These are phyloP conservation scores for Emydomyces testavorans DNA, from an alignment of 2,329 filamentous ascomycete genomes.

Conservation along the genomic window DNA sequence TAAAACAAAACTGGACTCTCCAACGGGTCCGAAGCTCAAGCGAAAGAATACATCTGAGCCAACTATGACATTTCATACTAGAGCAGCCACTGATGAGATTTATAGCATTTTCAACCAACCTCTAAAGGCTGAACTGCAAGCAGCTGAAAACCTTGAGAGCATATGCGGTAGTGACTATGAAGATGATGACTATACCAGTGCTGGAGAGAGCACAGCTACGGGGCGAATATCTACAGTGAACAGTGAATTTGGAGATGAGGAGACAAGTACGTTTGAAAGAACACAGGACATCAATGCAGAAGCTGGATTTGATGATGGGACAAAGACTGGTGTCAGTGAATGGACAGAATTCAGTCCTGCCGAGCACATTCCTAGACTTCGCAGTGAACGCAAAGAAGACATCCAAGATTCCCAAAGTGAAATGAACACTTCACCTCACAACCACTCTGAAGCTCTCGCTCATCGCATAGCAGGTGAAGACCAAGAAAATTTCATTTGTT, in stretches of 20 bases:
- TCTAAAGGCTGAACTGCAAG: conserved; percentile 40
- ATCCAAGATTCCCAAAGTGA: conserved; percentile 1
- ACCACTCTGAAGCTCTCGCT: conserved; percentile 14
- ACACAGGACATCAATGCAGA: conserved; percentile 30
- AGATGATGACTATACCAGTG: conserved; percentile 67
- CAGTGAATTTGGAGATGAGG: conserved; percentile 56
- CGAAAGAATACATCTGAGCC: conserved; percentile 68
- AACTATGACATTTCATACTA: conserved; percentile 97
- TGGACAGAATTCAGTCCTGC: conserved; percentile 80
- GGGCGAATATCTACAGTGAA: conserved; percentile 54
- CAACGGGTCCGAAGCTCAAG: conserved; percentile 69
- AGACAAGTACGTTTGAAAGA: conserved; percentile 31
- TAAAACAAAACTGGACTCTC: conserved; percentile 86
- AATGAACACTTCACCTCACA: conserved; percentile 9
- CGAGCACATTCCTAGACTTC: conserved; percentile 51
- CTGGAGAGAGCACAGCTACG: conserved; percentile 70
- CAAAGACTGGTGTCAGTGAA: conserved; percentile 47
- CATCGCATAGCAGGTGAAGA: background rate
- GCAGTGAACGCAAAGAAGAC: conserved; percentile 11
- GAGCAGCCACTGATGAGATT: conserved; percentile 90
- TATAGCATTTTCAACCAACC: conserved; percentile 96
- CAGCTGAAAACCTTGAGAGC: conserved; percentile 47
- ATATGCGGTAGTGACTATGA: conserved; percentile 57
- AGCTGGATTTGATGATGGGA: conserved; percentile 31
- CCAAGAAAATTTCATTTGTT: background rate